Evolutionary conservation across 2,329 filamentous ascomycete species (phyloP).

Genomic region (Dothidotthia symphoricarpi): DNA sequence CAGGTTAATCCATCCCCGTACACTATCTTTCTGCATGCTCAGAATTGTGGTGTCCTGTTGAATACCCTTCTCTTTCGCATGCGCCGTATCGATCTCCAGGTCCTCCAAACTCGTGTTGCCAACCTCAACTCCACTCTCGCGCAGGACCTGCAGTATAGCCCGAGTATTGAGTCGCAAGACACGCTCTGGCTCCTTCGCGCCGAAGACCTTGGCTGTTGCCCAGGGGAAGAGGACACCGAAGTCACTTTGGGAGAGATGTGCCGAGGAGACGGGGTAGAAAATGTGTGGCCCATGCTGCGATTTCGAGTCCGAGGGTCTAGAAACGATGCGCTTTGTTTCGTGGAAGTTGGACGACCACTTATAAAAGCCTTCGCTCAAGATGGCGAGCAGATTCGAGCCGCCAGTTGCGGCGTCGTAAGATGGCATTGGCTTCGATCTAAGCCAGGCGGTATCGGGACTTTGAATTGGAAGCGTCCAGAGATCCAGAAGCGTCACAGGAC

Average conservation of each 20-base stretch:
- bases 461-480: slow-evolving; percentile 76
- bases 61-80: slow-evolving; percentile 7
- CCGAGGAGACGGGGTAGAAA: slow-evolving; percentile 71
- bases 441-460: slow-evolving; percentile 59
- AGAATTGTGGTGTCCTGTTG: slow-evolving; percentile 37
- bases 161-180: slow-evolving; percentile 81
- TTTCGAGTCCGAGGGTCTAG: slow-evolving; percentile 53
- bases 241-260: slow-evolving; percentile 79
- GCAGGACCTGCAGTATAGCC: slow-evolving; percentile 71
- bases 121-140: slow-evolving; percentile 45
- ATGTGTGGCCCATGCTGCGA: slow-evolving; percentile 58
- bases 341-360: slow-evolving; percentile 74
- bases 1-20: slow-evolving; percentile 40
- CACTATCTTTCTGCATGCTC: slow-evolving; percentile 20
- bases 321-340: slow-evolving; percentile 65
- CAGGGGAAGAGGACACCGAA: slow-evolving; percentile 81
- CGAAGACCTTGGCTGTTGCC: slow-evolving; percentile 52
- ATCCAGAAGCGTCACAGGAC: slow-evolving; percentile 69
- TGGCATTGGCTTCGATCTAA: slow-evolving; percentile 73
- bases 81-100: slow-evolving; percentile 37
- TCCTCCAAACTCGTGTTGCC: slow-evolving; percentile 43
- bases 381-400: slow-evolving; percentile 61
- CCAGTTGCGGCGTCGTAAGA: slow-evolving; percentile 56
- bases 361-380: slow-evolving; percentile 75
- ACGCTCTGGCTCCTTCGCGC: slow-evolving; percentile 68